phyloP scores from a whole-genome alignment of 2,329 filamentous ascomycete species.

The Verticillium dahliae region DNA sequence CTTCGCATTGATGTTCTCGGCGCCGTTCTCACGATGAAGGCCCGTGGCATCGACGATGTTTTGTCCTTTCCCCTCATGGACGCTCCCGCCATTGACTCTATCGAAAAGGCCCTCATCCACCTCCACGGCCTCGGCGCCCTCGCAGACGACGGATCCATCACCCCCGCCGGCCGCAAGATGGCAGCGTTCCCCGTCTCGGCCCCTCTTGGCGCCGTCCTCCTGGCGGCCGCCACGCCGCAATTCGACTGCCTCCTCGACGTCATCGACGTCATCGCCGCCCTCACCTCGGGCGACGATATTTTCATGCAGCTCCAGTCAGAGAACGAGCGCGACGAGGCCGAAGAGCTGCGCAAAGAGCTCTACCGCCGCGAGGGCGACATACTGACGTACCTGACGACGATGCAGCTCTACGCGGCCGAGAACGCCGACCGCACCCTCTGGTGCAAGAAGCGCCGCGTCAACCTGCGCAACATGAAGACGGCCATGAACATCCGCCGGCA shows the following conservation, averaged over 20 bases:
- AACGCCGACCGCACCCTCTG: slow-evolving; percentile 47
- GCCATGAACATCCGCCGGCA: slow-evolving; percentile 57
- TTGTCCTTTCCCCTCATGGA: slow-evolving; percentile 81
- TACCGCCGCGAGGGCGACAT: slow-evolving; percentile 57
- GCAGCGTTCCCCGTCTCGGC: slow-evolving; percentile 79
- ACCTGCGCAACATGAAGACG: slow-evolving; percentile 54
- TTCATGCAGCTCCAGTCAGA: slow-evolving; percentile 55
- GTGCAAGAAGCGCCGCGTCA: slow-evolving; percentile 53
- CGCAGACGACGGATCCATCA: slow-evolving; percentile 66
- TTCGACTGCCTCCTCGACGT: slow-evolving; percentile 71
- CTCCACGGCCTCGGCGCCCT: slow-evolving; percentile 75
- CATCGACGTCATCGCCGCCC: slow-evolving; percentile 72
- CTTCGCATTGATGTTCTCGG: slow-evolving; percentile 82
- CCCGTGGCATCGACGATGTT: slow-evolving; percentile 76
- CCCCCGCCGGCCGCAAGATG: slow-evolving; percentile 65
- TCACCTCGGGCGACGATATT: slow-evolving; percentile 57
- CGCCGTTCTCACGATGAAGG: slow-evolving; percentile 88
- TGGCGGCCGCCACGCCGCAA: slow-evolving; percentile 67
- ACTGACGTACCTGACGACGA: slow-evolving; percentile 57
- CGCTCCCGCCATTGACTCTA: slow-evolving; percentile 65
- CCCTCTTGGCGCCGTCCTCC: slow-evolving; percentile 71
- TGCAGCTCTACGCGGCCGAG: slow-evolving; percentile 55
- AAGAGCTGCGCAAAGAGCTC: slow-evolving; percentile 48
- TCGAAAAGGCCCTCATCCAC: slow-evolving; percentile 77
- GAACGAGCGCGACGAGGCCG: slow-evolving; percentile 46